Evolutionary conservation across 169 alveolate genomes (phyloP).

Genomic region (Plasmodium chabaudi): DNA sequence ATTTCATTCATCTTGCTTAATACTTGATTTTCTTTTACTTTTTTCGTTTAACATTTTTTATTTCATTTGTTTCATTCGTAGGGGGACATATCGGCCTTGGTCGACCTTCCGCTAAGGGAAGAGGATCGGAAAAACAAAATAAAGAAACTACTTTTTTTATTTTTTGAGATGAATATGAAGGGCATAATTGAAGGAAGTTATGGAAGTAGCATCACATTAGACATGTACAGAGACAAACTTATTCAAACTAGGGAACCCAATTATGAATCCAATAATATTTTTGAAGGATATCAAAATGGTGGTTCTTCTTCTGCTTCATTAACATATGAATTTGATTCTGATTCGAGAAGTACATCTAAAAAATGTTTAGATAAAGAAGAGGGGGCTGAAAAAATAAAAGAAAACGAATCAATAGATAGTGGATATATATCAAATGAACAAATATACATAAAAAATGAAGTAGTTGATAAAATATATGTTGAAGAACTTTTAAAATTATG

Average conservation of each 20-base stretch:
- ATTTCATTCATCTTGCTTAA: background rate
- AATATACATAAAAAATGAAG: slow-evolving; percentile 4
- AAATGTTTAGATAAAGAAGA: background rate
- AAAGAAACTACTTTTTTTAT: slow-evolving; percentile 25
- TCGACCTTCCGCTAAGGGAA: slow-evolving; percentile 33
- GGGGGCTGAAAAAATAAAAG: background rate
- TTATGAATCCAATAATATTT: too few species aligned
- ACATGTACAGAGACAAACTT: background rate
- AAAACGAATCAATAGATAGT: background rate
- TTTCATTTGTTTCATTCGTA: background rate
- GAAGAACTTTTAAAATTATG: slow-evolving; percentile 30
- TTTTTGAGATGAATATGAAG: slow-evolving; percentile 25
- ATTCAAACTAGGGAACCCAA: too few species aligned
- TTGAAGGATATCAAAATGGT: too few species aligned
- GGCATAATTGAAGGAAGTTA: slow-evolving; percentile 16
- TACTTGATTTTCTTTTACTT: background rate
- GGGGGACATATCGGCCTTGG: slow-evolving; percentile 47
- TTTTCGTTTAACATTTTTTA: background rate
- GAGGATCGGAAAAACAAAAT: slow-evolving; percentile 49
- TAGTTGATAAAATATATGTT: background rate
- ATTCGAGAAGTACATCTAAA: too few species aligned
- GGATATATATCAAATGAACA: background rate
- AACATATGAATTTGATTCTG: too few species aligned
- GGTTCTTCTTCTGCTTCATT: too few species aligned
- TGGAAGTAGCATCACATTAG: background rate